Evolutionary conservation across 208 protist species (phyloP), one percentile per base, ranked within the genome.

Genomic region (Wallacemonas sp.): DNA sequence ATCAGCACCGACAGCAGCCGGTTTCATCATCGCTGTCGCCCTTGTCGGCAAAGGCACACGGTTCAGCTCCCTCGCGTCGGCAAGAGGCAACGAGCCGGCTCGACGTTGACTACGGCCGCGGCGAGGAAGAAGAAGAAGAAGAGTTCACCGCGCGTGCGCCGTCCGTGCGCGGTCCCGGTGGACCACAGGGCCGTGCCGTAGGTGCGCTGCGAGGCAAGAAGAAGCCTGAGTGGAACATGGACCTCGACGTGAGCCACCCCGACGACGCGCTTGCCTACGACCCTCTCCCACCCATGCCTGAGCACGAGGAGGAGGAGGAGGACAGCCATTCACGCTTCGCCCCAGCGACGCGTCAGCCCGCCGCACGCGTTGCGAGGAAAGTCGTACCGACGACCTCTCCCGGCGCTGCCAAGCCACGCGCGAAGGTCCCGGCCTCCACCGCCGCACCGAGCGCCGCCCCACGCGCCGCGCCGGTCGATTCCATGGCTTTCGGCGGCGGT

Each of bases 181-280:
- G 69, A 46, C 44, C 32, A 24, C 36, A n/a, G 10, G 32, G 45
- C 30, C 34, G 42, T 21, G 15, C 32, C 45, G 45, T 32, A 19
- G 32, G 39, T 15, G 26, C 21, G 9, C 17, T 3, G 6, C 9
- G 15, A 4, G n/a, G 2, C 6, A 41, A 30, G 32, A 65, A 61
- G 24, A 79, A 79, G 45, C 87, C 83, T 0, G 72, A 60, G 34
- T 93, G 83, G 81, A 93, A 88, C 63, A 76, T 65, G 27, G 87
- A 89, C 41, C 63, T 86, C 21, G 77, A 71, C 4, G 44, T 85
- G 36, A 22, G 32, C 13, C 45, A 77, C 42, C 63, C 57, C 13
- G 59, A 76, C 1, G 33, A 67, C 41, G 26, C 9, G 3, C 4
- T 4, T 12, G 46, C 30, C n/a, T 57, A 57, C 50, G 50, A 57